phyloP scores from a whole-genome alignment of 1,139 yeast species.

The Blastobotrys aristatus region DNA sequence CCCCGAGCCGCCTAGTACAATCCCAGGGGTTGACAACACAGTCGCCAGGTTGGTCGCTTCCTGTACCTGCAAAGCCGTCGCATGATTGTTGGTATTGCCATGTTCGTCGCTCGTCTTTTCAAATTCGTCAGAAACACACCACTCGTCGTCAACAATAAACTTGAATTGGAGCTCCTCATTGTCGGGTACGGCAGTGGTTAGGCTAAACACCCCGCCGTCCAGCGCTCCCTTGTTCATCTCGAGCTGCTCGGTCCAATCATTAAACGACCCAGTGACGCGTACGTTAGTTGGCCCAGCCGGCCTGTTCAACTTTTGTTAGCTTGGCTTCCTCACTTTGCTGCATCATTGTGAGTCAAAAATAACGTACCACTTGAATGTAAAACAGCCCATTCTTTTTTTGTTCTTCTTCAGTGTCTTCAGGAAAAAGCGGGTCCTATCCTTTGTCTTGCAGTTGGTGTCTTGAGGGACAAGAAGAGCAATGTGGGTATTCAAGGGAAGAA shows the following conservation, averaged over 20 bases:
- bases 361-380: slow-evolving; percentile 15
- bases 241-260: slow-evolving; percentile 61
- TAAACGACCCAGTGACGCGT: slow-evolving; percentile 71
- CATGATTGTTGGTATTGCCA: slow-evolving; percentile 60
- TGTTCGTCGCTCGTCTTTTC: slow-evolving; percentile 43
- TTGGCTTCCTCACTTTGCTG: not conserved
- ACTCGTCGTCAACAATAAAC: slow-evolving; percentile 70
- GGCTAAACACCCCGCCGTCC: slow-evolving; percentile 55
- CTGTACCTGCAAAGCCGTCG: slow-evolving; percentile 28
- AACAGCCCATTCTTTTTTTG: slow-evolving; percentile 1
- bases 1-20: too few relatives aligned
- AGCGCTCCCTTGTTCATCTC: slow-evolving; percentile 56
- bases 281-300: slow-evolving; percentile 72
- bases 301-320: slow-evolving; percentile 37
- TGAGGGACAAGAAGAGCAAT: too few relatives aligned
- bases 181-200: slow-evolving; percentile 45
- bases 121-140: slow-evolving; percentile 50
- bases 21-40: too few relatives aligned
- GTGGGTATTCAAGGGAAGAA: too few relatives aligned
- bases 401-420: not conserved
- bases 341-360: not conserved
- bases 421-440: not conserved
- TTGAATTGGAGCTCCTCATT: slow-evolving; percentile 24
- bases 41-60: not conserved
- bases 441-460: too few relatives aligned